Evolutionary conservation across 352 stramenopile species (phyloP).

Genomic region (Globisporangium emineosum): DNA sequence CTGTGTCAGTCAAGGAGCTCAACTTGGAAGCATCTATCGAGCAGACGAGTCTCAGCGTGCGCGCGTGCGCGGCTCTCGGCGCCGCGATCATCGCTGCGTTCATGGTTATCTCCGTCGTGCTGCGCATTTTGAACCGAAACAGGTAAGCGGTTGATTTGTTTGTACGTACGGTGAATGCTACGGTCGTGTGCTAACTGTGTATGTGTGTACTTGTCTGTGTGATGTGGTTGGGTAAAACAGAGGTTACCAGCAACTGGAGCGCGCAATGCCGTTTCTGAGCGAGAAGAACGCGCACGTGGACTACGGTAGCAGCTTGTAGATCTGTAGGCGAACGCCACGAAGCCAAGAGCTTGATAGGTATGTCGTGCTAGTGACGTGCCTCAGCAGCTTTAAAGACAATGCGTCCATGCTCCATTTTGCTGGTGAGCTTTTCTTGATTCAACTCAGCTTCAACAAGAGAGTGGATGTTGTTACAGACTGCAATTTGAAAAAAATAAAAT

Average conservation of each 20-base stretch:
- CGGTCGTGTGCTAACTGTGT: not conserved
- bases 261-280: slow-evolving; percentile 34
- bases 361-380: too few species aligned
- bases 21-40: slow-evolving; percentile 37
- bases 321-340: not conserved
- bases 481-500: too few species aligned
- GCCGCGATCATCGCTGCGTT: slow-evolving; percentile 57
- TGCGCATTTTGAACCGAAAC: slow-evolving; percentile 32
- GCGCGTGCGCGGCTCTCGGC: slow-evolving; percentile 53
- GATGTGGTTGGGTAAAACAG: not conserved
- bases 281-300: slow-evolving; percentile 36
- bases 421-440: not conserved
- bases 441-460: not conserved
- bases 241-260: slow-evolving; percentile 21
- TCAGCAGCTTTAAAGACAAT: not conserved
- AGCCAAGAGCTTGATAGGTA: not conserved
- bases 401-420: not conserved
- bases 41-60: slow-evolving; percentile 58
- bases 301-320: slow-evolving; percentile 38
- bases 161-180: not conserved
- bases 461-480: too few species aligned
- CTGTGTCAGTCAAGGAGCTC: slow-evolving; percentile 50
- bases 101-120: slow-evolving; percentile 44
- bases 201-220: not conserved
- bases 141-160: slow-evolving; percentile 20